Percentiles rank a stretch among this genome's conserved stretches.
Conservation (phyloP, 225 moss, liverwort and hornwort species). For the Thuidium tamariscinum region DNA sequence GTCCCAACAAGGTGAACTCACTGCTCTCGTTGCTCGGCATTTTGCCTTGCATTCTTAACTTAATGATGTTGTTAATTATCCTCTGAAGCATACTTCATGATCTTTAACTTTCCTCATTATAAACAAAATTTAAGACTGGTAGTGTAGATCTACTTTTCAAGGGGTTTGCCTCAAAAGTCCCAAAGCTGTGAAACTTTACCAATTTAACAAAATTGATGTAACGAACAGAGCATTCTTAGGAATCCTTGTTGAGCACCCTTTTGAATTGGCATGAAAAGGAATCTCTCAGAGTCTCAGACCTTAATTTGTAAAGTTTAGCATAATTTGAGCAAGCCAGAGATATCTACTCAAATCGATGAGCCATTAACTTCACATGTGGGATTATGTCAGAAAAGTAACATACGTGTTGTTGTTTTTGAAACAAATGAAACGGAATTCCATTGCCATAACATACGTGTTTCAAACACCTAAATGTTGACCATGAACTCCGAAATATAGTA, state of each 20-base stretch:
- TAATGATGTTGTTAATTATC: background rate
- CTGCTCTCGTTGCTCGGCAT: background rate
- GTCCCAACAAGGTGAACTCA: slow-evolving; percentile 21
- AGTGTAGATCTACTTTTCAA: background rate
- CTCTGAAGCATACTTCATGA: background rate
- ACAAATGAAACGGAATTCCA: no score
- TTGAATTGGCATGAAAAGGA: background rate
- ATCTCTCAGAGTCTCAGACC: no score
- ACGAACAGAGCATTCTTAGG: no score
- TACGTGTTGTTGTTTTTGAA: no score
- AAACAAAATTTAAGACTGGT: no score
- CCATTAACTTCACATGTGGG: background rate
- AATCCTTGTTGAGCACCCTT: background rate
- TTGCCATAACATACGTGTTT: no score
- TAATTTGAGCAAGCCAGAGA: background rate
- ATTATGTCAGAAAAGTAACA: background rate
- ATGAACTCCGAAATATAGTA: background rate
- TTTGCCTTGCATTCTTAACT: background rate
- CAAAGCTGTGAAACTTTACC: background rate
- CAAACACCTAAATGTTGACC: background rate
- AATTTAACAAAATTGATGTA: background rate
- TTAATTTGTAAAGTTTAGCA: background rate
- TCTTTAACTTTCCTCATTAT: background rate
- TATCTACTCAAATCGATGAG: background rate
- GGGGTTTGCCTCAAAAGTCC: background rate